Conservation (phyloP, 2,329 filamentous ascomycete genomes). For the Simplicillium aogashimaense region DNA sequence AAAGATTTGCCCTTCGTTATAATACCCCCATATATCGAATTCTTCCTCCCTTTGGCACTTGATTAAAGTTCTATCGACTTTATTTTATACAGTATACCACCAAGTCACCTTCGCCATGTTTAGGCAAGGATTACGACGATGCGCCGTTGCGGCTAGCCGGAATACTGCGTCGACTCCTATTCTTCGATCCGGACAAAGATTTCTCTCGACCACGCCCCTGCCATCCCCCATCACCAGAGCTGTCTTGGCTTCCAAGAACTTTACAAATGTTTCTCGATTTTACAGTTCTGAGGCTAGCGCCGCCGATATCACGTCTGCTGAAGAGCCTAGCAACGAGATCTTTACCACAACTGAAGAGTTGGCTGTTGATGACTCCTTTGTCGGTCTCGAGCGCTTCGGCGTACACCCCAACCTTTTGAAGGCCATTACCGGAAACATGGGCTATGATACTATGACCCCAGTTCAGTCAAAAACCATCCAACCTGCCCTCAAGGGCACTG, state of each 20-base stretch:
- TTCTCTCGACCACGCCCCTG: no score
- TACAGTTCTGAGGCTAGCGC: constrained; percentile 30
- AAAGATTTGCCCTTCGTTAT: no score
- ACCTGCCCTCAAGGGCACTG: constrained; percentile 66
- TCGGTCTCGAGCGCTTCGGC: constrained; percentile 31
- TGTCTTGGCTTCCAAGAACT: constrained; percentile 10
- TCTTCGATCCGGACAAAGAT: constrained; percentile 3
- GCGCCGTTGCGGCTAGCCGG: constrained; percentile 23
- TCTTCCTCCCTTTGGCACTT: neutral
- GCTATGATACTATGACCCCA: constrained; percentile 79
- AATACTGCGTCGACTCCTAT: constrained; percentile 17
- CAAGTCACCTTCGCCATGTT: constrained; percentile 16
- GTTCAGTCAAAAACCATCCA: constrained; percentile 81
- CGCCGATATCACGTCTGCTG: neutral
- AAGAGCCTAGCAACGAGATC: neutral
- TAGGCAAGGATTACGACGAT: constrained; percentile 27
- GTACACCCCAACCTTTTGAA: constrained; percentile 57
- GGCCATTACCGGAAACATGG: constrained; percentile 62
- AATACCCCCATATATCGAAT: neutral
- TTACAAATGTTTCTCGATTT: constrained; percentile 16
- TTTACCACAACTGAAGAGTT: neutral
- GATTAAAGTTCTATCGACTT: neutral
- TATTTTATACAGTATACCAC: neutral
- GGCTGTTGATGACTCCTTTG: constrained; percentile 22
- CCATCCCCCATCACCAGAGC: no score